These are phyloP conservation scores for Rubia occidens DNA, from an alignment of 305 asterid species.

Conservation along the genomic window DNA sequence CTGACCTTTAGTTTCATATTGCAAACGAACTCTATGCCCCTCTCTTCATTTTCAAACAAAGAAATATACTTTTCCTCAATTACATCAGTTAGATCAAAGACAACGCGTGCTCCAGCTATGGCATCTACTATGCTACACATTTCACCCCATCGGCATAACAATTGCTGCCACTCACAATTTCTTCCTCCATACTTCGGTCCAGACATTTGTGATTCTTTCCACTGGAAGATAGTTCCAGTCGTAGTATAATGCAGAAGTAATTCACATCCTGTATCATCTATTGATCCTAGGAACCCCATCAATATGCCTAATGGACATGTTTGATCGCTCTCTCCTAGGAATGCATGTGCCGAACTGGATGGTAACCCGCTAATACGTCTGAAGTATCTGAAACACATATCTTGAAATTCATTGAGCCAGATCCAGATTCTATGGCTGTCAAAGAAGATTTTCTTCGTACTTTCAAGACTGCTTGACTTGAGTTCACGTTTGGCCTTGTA, in stretches of 20 bases:
- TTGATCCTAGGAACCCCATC: slow-evolving; percentile 31
- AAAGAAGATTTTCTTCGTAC: slow-evolving; percentile 10
- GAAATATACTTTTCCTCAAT: slow-evolving; percentile 35
- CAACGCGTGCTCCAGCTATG: slow-evolving; percentile 47
- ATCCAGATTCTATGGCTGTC: slow-evolving; percentile 27
- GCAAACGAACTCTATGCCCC: slow-evolving; percentile 31
- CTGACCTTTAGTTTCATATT: slow-evolving; percentile 43
- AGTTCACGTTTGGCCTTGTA: slow-evolving; percentile 22
- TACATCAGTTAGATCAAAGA: slow-evolving; percentile 48
- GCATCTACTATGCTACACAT: slow-evolving; percentile 45
- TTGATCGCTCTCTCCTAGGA: slow-evolving; percentile 22
- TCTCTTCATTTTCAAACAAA: slow-evolving; percentile 53
- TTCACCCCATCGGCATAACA: slow-evolving; percentile 25
- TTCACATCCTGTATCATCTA: slow-evolving; percentile 42
- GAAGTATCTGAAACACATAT: slow-evolving; percentile 23
- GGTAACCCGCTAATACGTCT: slow-evolving; percentile 20
- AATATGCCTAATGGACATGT: slow-evolving; percentile 54
- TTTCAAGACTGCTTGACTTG: slow-evolving; percentile 26
- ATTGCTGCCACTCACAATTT: slow-evolving; percentile 23
- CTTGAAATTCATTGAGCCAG: slow-evolving; percentile 57
- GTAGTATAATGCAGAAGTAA: slow-evolving; percentile 67
- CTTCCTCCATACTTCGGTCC: slow-evolving; percentile 30
- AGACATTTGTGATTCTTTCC: slow-evolving; percentile 24
- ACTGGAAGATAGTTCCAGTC: slow-evolving; percentile 35
- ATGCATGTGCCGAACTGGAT: slow-evolving; percentile 18